Conservation (phyloP, 331 rosid species). For the Erythrophleum ivorense region DNA sequence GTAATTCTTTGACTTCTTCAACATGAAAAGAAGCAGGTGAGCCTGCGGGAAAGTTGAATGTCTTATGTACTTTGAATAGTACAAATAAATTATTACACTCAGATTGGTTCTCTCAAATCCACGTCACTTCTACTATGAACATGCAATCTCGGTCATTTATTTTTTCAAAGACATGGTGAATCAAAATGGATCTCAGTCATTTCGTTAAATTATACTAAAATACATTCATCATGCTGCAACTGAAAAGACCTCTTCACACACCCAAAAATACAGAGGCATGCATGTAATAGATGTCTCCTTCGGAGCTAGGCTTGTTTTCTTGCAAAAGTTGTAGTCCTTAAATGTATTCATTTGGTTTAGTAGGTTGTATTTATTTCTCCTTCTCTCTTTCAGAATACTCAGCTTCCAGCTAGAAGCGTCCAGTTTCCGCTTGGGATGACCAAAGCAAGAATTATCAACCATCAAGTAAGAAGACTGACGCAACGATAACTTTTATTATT, state of each 20-base stretch:
- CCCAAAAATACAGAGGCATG: constrained; percentile 84
- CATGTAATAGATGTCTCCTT: constrained; percentile 93
- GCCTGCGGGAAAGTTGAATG: constrained; percentile 59
- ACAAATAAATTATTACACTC: neutral
- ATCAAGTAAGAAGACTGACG: no score
- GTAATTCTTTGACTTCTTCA: constrained; percentile 64
- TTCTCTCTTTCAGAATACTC: no score
- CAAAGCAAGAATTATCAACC: no score
- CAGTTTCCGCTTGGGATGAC: no score
- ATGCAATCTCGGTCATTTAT: neutral
- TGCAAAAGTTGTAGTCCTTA: constrained; percentile 78
- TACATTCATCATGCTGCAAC: constrained; percentile 3
- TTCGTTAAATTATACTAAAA: neutral
- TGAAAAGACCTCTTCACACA: constrained; percentile 39
- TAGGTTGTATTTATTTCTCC: no score
- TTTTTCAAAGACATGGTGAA: neutral
- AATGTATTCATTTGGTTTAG: no score
- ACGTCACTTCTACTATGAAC: neutral
- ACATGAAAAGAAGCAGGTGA: constrained; percentile 75
- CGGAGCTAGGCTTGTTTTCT: constrained; percentile 80
- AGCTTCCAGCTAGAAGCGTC: no score
- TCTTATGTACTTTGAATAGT: constrained; percentile 3
- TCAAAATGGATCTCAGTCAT: neutral
- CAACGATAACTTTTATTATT: no score
- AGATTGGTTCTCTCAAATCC: constrained; percentile 40